Evolutionary conservation across 805 yeast species (phyloP), one percentile per base, ranked within the genome.

Genomic region (Suhomyces kilbournensis): DNA sequence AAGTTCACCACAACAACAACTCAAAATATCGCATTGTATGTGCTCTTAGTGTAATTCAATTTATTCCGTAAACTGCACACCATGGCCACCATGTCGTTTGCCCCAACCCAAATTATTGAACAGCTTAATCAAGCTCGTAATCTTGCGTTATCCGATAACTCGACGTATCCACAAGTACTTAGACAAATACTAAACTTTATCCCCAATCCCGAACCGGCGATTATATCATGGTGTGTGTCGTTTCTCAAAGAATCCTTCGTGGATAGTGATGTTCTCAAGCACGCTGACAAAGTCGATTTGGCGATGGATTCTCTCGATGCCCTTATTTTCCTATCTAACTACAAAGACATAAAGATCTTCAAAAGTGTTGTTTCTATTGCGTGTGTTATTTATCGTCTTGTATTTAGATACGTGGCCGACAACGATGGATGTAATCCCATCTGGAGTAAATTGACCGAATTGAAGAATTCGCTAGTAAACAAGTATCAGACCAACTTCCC

Each of bases 401-500:
- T 78, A 5, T 80, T 80, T 59, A 63, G 66, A 44, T 72, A 72
- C 51, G 75, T 79, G 51, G 75, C 78, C 8, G 75, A 76, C n/a
- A 71, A 71, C 53, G 82, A 80, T 50, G 77, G 79, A 32, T 68
- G 74, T 53, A 60, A 60, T 48, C 64, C 58, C n/a, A 59, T 70
- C 19, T 90, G 96, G 96, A 65, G 70, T 23, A 74, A 76, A 45
- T 61, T 88, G 55, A 65, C 73, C 14, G 76, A 74, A 6, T 68
- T 92, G 60, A 89, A 88, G 67, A 72, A 73, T 28, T 72, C 71
- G 32, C 73, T 90, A n/a, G 65, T 88, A n/a, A 68, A 75, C 8
- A 77, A 82, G 52, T 89, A 90, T 83, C 80, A 77, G 20, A 65
- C 82, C 3, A 70, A 63, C 3, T 83, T 75, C 58, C 90, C 90